These are phyloP conservation scores for Begonia masoniana DNA, from an alignment of 306 rosid genomes.

Conservation along the genomic window DNA sequence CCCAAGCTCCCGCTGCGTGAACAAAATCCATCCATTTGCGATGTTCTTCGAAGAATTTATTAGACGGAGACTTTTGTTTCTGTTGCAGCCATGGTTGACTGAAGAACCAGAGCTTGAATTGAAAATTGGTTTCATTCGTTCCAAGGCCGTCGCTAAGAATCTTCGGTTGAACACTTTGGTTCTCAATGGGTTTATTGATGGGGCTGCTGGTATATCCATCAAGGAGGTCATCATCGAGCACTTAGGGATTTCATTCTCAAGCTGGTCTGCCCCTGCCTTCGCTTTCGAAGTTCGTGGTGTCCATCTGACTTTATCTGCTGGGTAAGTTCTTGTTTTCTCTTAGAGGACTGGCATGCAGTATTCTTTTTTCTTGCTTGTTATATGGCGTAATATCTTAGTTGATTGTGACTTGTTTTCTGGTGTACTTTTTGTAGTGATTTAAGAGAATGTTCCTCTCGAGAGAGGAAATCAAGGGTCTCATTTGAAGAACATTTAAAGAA, in stretches of 20 bases:
- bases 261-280: constrained; percentile 60
- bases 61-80: constrained; percentile 48
- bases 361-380: background rate
- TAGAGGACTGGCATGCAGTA: background rate
- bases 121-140: constrained; percentile 44
- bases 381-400: background rate
- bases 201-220: constrained; percentile 26
- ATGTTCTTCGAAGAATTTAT: constrained; percentile 39
- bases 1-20: background rate
- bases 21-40: background rate
- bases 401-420: constrained; percentile 5
- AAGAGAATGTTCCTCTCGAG: constrained; percentile 16
- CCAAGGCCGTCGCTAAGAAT: constrained; percentile 31
- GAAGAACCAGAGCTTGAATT: constrained; percentile 50
- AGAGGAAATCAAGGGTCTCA: constrained; percentile 17
- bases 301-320: constrained; percentile 24
- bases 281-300: constrained; percentile 48
- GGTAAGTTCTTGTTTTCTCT: constrained; percentile 25
- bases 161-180: constrained; percentile 40
- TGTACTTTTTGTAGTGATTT: constrained; percentile 29
- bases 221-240: constrained; percentile 43
- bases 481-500: constrained; percentile 29
- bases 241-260: constrained; percentile 41
- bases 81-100: constrained; percentile 65
- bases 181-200: constrained; percentile 46